phyloP scores from a whole-genome alignment of 1,284 basidiomycete species.

The Flammula alnicola region DNA sequence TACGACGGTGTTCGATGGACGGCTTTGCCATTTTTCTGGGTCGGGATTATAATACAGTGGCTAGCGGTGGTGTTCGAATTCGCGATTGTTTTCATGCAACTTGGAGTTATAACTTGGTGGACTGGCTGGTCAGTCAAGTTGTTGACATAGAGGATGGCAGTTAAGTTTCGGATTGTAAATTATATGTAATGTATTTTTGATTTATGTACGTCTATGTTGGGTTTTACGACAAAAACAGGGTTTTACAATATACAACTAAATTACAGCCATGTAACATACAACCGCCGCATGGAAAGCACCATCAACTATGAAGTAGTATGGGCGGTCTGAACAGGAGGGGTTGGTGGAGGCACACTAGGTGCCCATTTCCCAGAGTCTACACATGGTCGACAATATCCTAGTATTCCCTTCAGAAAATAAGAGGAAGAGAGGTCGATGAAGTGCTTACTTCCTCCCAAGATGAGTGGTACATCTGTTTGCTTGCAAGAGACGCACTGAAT shows the following conservation, averaged over 20 bases:
- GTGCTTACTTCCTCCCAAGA: constrained; percentile 69
- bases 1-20: constrained; percentile 64
- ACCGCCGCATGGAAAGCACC: too few relatives aligned
- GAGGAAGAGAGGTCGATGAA: background rate
- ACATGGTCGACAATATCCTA: constrained; percentile 65
- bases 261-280: too few relatives aligned
- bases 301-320: too few relatives aligned
- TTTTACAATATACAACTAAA: too few relatives aligned
- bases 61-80: constrained; percentile 59
- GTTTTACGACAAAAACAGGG: too few relatives aligned
- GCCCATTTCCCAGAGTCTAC: constrained; percentile 53
- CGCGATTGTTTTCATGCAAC: constrained; percentile 56
- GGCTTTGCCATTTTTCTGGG: constrained; percentile 62
- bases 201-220: constrained; percentile 4
- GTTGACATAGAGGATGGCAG: constrained; percentile 31
- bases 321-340: too few relatives aligned
- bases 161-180: constrained; percentile 18
- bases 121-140: constrained; percentile 65
- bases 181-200: constrained; percentile 24
- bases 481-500: constrained; percentile 66
- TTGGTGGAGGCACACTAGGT: too few relatives aligned
- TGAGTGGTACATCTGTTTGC: constrained; percentile 69
- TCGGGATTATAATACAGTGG: constrained; percentile 65
- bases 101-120: constrained; percentile 70
- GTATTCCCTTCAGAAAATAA: constrained; percentile 2